Evolutionary conservation across 2,329 filamentous ascomycete genomes (phyloP), one percentile per base, ranked within the genome.

Genomic region (Apiospora aurea): DNA sequence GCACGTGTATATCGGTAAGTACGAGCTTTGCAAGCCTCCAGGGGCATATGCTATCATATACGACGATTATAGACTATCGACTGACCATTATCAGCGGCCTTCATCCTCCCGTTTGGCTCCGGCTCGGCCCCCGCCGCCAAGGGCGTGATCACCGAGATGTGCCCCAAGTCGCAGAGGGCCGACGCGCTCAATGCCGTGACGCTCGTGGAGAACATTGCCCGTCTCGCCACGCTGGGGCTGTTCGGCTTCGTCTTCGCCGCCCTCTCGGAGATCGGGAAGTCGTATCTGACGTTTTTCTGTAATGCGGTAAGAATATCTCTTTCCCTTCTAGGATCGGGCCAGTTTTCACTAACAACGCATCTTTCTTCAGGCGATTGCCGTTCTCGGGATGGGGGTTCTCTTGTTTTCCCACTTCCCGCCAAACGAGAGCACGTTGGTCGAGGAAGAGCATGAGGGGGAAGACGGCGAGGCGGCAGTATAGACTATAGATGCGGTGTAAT

Each of bases 111-210:
- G 0, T 88, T 94, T 43, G 91, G 90, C 0, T 92, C 91, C 0
- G 92, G 92, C 0, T 91, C 91, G 0, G 92, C 91, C 0, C 87
- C 91, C 0, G 90, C 92, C 0, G 90, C 91, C 1, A 94, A 94
- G 75, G 92, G 92, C 0, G 90, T 92, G n/a, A 93, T 94, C 72
- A 87, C 92, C 0, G 88, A 92, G 71, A 92, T 94, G 90, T 91
- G 91, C 64, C 83, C 90, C 0, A 84, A 88, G 1, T 85, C 85
- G 0, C 87, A 92, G 71, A 85, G 91, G 0, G 86, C 88, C 0
- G 92, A 94, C 76, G 92, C 92, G 0, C 82, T 94, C 3, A 90
- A 90, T 51, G 91, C 90, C 0, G 90, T 94, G 16, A 93, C 90
- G 0, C 82, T 94, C 0, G 88, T 94, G 0, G 92, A 94, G 77